Evolutionary conservation across 371 early-diverging fungal genomes (phyloP).

Genomic region (Capniomyces stellatus): DNA sequence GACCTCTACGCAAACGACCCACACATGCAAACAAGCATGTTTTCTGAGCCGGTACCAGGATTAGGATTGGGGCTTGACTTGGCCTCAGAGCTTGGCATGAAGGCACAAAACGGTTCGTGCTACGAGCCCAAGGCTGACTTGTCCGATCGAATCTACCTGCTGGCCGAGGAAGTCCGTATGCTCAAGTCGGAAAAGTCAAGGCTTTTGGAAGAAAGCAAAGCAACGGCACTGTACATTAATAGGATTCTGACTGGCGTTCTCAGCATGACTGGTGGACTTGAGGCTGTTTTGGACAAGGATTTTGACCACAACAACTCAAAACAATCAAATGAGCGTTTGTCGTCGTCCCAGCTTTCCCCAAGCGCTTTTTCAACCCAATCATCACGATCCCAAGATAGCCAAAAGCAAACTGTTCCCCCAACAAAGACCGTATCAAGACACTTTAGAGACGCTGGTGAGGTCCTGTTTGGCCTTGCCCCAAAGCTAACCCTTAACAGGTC

Average conservation of each 20-base stretch:
- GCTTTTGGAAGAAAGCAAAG: conserved; percentile 37
- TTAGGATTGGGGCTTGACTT: conserved; percentile 22
- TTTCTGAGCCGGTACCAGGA: not conserved
- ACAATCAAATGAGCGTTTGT: too few species aligned
- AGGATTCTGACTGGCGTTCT: conserved; percentile 39
- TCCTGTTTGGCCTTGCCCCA: too few species aligned
- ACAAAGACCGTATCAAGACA: too few species aligned
- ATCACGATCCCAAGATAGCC: too few species aligned
- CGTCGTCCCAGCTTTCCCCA: too few species aligned
- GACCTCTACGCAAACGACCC: not conserved
- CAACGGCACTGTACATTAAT: conserved; percentile 39
- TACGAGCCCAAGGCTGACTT: conserved; percentile 7
- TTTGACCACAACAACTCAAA: conserved; percentile 9
- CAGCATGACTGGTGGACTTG: conserved; percentile 20
- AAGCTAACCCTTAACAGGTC: too few species aligned
- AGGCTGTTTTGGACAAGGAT: conserved; percentile 20
- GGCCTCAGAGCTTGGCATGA: conserved; percentile 40
- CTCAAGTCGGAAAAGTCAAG: conserved; percentile 29
- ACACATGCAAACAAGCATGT: not conserved
- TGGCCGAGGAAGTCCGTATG: conserved; percentile 21
- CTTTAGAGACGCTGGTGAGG: too few species aligned
- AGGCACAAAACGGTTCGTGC: conserved; percentile 16
- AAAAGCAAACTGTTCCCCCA: too few species aligned
- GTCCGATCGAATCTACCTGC: conserved; percentile 13
- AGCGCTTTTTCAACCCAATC: too few species aligned